A percentile compares a stretch with the other conserved stretches of the same genome.
Conservation (phyloP, 1,284 basidiomycete species). For the Taiwanofungus camphoratus region DNA sequence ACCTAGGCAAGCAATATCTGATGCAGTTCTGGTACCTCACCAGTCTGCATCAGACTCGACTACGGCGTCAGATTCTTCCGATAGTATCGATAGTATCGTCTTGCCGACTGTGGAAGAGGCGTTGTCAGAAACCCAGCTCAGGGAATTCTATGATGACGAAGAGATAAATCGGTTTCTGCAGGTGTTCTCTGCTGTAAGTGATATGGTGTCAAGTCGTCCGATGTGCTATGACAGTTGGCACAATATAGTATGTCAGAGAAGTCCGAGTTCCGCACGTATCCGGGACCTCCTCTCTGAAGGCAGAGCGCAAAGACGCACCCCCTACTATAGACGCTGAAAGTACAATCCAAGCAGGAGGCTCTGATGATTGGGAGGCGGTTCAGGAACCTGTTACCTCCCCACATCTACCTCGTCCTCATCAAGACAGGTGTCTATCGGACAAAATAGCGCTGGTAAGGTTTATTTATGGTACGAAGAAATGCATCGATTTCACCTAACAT, state of each 20-base stretch:
- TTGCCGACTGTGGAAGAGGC: slow-evolving; percentile 19
- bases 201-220: background rate
- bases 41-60: background rate
- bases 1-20: background rate
- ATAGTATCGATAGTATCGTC: background rate
- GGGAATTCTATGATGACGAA: slow-evolving; percentile 55
- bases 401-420: slow-evolving; percentile 3
- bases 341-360: too few species aligned
- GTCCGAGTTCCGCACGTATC: slow-evolving; percentile 33
- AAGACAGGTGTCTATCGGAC: slow-evolving; percentile 27
- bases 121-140: slow-evolving; percentile 36
- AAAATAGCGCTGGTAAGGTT: slow-evolving; percentile 36
- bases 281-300: background rate
- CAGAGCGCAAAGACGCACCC: background rate
- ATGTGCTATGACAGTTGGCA: background rate
- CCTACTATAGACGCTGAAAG: background rate
- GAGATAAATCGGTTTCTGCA: slow-evolving; percentile 54
- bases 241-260: slow-evolving; percentile 51
- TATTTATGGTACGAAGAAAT: background rate
- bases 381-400: background rate
- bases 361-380: slow-evolving; percentile 1
- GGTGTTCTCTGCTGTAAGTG: slow-evolving; percentile 50
- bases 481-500: too few species aligned
- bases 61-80: background rate
- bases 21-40: background rate